Percentiles rank a stretch among this genome's conserved stretches.
phyloP scores from a whole-genome alignment of 306 rosid species.

The Sindora glabra region DNA sequence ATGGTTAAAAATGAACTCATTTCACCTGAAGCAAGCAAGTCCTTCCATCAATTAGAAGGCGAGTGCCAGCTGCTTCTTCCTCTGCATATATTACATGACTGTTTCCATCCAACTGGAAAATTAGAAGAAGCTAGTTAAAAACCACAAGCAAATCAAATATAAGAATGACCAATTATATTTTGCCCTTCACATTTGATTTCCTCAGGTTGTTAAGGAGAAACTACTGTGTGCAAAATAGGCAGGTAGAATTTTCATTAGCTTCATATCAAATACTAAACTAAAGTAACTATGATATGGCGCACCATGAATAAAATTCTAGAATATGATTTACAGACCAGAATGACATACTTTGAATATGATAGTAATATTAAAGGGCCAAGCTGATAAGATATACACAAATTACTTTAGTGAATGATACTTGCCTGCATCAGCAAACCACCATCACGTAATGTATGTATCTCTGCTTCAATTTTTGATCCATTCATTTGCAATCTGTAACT shows the following conservation, averaged over 20 bases:
- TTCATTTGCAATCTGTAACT: constrained; percentile 76
- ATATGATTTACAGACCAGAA: neutral
- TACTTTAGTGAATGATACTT: constrained; percentile 34
- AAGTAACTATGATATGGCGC: no score
- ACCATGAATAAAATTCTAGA: neutral
- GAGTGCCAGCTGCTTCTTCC: constrained; percentile 99
- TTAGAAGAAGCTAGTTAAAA: constrained; percentile 21
- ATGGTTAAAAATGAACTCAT: constrained; percentile 10
- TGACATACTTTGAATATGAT: neutral
- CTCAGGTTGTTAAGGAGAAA: neutral
- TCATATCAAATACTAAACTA: neutral
- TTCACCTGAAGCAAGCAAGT: constrained; percentile 98
- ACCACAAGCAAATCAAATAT: constrained; percentile 4
- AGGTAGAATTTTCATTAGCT: neutral
- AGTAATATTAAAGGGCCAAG: neutral
- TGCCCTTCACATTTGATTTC: neutral
- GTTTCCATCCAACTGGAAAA: constrained; percentile 88
- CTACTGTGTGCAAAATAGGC: neutral
- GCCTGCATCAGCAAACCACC: constrained; percentile 99
- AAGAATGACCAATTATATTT: neutral
- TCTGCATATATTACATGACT: constrained; percentile 96
- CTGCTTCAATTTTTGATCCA: constrained; percentile 79
- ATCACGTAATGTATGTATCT: constrained; percentile 95
- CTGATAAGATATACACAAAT: neutral
- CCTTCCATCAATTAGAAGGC: constrained; percentile 98